Percentiles rank a stretch among this genome's conserved stretches.
Conservation (phyloP, 805 yeast genomes). For the Kockiozyma suomiensis region DNA sequence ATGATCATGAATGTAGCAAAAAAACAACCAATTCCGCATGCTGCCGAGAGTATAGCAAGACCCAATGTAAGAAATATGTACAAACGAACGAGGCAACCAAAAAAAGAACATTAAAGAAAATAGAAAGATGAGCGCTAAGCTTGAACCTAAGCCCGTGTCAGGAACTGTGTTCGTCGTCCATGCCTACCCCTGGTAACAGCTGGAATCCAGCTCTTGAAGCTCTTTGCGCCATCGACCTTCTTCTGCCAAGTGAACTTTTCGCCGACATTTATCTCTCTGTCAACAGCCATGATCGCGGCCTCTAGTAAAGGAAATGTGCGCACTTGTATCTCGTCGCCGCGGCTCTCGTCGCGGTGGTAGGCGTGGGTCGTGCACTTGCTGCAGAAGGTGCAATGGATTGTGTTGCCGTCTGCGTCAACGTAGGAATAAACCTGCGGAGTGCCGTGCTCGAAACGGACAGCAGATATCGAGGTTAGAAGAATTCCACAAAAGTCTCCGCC, state of each 20-base stretch:
- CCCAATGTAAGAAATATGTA: background rate
- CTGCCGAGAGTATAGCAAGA: background rate
- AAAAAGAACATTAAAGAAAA: background rate
- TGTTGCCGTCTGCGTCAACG: slow-evolving; percentile 16
- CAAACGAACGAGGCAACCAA: background rate
- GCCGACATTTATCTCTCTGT: slow-evolving; percentile 30
- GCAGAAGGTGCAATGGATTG: slow-evolving; percentile 32
- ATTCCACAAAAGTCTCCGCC: slow-evolving; percentile 34
- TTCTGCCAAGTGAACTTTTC: slow-evolving; percentile 32
- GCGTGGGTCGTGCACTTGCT: slow-evolving; percentile 34
- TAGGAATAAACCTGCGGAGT: slow-evolving; percentile 30
- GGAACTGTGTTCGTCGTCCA: slow-evolving; percentile 1
- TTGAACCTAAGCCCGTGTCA: slow-evolving; percentile 1
- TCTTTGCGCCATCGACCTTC: slow-evolving; percentile 32
- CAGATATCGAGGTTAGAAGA: slow-evolving; percentile 28
- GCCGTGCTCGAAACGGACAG: slow-evolving; percentile 29
- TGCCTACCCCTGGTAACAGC: slow-evolving; percentile 27
- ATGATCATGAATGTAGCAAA: background rate
- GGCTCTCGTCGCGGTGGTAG: slow-evolving; percentile 31
- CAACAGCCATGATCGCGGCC: slow-evolving; percentile 31
- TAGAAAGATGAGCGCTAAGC: too few relatives aligned
- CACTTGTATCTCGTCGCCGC: slow-evolving; percentile 33
- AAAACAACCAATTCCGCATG: background rate
- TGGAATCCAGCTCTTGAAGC: slow-evolving; percentile 23
- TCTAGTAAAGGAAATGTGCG: slow-evolving; percentile 32